Percentiles rank a stretch among this genome's conserved stretches.
phyloP scores from a whole-genome alignment of 2,329 filamentous ascomycete species.

The Xenoacremonium recifei region DNA sequence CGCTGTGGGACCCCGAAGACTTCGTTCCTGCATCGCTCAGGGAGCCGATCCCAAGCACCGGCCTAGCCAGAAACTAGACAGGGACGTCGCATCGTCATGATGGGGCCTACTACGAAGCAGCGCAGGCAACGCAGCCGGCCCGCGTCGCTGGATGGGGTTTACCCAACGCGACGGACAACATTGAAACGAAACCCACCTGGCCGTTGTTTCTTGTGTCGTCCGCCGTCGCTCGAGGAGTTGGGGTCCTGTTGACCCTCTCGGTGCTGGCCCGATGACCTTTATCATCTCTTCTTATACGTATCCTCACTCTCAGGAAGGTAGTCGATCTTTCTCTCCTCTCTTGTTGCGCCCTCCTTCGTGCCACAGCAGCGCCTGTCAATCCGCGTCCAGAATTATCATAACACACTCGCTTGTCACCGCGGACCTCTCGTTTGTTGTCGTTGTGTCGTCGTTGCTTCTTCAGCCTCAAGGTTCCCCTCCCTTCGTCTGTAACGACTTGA shows the following conservation, averaged over 20 bases:
- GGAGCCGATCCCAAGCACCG: slow-evolving; percentile 15
- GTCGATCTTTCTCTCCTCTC: neutral
- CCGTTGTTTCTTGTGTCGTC: slow-evolving; percentile 9
- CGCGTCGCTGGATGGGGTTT: slow-evolving; percentile 12
- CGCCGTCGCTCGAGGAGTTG: neutral
- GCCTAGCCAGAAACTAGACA: slow-evolving; percentile 14
- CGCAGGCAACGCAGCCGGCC: slow-evolving; percentile 12
- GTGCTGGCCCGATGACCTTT: neutral
- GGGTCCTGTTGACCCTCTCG: too few species aligned
- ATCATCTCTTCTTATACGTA: neutral
- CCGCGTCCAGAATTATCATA: neutral
- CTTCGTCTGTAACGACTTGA: slow-evolving; percentile 8
- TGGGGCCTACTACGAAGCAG: slow-evolving; percentile 18
- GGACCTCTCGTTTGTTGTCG: slow-evolving; percentile 3
- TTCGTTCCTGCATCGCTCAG: slow-evolving; percentile 29
- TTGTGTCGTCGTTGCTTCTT: slow-evolving; percentile 5
- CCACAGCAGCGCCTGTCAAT: neutral
- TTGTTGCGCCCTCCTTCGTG: neutral
- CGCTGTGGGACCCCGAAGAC: slow-evolving; percentile 18
- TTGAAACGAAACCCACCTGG: slow-evolving; percentile 18
- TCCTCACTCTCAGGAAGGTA: too few species aligned
- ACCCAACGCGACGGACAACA: slow-evolving; percentile 7
- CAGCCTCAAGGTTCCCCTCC: slow-evolving; percentile 7
- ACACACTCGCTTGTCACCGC: neutral
- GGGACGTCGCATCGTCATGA: slow-evolving; percentile 13